These are phyloP conservation scores for Aspergillus jensenii DNA, from an alignment of 2,329 filamentous ascomycete species.

Conservation along the genomic window DNA sequence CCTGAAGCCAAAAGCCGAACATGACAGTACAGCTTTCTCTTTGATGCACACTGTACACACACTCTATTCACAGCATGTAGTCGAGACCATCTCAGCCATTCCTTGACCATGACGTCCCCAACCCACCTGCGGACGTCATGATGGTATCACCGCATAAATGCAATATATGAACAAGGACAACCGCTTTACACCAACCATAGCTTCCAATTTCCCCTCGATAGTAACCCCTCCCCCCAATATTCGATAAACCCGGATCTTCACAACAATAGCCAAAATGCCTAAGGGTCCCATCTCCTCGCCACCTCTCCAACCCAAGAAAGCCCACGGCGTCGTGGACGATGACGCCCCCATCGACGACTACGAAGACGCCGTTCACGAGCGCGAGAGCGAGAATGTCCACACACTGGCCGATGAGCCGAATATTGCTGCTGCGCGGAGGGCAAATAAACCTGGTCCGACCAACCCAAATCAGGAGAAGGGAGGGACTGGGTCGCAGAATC, in stretches of 20 bases:
- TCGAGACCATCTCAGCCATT: too few relatives aligned
- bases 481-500: background rate
- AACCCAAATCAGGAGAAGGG: background rate
- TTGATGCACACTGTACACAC: background rate
- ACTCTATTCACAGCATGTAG: too few relatives aligned
- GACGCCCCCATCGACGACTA: conserved; percentile 14
- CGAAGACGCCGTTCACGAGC: conserved; percentile 10
- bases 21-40: background rate
- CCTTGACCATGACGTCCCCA: too few relatives aligned
- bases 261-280: background rate
- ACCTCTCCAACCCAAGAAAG: background rate
- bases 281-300: conserved; percentile 1
- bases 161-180: background rate
- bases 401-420: conserved; percentile 4
- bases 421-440: background rate
- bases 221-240: background rate
- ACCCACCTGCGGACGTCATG: too few relatives aligned
- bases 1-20: background rate
- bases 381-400: background rate
- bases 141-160: too few relatives aligned
- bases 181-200: background rate
- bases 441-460: background rate
- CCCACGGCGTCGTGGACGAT: conserved; percentile 17
- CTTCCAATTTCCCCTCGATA: too few relatives aligned
- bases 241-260: background rate